A percentile compares a stretch with the other conserved stretches of the same genome.
Conservation (phyloP, 192 early-diverging fungal genomes). For the Neocallimastix lanati region DNA sequence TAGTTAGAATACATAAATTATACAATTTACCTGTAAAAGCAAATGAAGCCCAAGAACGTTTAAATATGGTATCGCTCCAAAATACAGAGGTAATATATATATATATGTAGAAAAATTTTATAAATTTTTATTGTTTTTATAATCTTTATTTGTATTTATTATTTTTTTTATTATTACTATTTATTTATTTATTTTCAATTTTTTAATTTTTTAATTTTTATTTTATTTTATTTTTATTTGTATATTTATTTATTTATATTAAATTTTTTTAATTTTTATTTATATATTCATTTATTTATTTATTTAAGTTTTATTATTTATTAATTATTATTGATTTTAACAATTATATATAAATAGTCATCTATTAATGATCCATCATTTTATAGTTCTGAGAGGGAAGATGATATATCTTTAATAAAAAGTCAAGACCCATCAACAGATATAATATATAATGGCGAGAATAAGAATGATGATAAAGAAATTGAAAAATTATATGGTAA, state of each 20-base stretch:
- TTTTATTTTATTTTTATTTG: too few relatives aligned
- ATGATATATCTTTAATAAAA: not conserved
- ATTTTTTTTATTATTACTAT: too few relatives aligned
- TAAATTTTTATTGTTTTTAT: too few relatives aligned
- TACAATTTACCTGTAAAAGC: not conserved
- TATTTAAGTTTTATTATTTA: too few relatives aligned
- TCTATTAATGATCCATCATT: not conserved
- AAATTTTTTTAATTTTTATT: not conserved
- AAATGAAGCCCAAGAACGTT: not conserved
- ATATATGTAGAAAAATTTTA: too few relatives aligned
- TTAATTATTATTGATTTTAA: too few relatives aligned
- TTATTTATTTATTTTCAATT: too few relatives aligned
- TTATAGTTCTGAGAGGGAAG: not conserved
- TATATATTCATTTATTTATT: not conserved
- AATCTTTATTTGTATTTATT: too few relatives aligned
- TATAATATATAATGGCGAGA: not conserved
- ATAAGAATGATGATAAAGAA: not conserved
- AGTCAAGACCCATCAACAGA: not conserved
- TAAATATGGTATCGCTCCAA: not conserved
- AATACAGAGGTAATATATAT: not conserved
- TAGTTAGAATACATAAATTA: not conserved
- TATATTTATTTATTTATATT: too few relatives aligned
- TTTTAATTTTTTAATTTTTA: too few relatives aligned
- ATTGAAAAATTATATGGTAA: not conserved
- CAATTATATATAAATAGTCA: not conserved